Conservation (phyloP, 2,329 filamentous ascomycete genomes). For the Hypoxylon rubiginosum region DNA sequence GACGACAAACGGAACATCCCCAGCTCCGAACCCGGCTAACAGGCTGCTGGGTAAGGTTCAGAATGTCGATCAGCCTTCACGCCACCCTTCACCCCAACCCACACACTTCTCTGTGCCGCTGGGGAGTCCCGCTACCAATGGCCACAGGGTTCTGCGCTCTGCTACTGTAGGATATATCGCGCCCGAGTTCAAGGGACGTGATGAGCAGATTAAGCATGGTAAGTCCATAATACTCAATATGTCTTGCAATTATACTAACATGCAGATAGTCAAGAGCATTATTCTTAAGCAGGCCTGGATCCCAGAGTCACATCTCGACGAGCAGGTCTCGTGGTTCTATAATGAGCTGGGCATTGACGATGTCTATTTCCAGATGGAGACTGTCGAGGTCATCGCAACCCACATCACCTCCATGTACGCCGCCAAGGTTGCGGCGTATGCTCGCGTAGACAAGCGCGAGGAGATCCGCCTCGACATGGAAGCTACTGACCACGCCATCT, state of each 20-base stretch:
- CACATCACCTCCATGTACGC: slow-evolving; percentile 97
- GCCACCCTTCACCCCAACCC: slow-evolving; percentile 87
- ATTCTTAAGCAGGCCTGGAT: slow-evolving; percentile 88
- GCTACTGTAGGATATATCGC: slow-evolving; percentile 95
- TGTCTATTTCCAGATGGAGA: slow-evolving; percentile 96
- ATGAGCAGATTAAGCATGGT: slow-evolving; percentile 88
- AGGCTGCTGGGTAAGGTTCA: slow-evolving; percentile 60
- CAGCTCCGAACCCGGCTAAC: slow-evolving; percentile 53
- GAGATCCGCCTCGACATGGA: slow-evolving; percentile 98
- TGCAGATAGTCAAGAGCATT: slow-evolving; percentile 77
- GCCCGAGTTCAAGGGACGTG: slow-evolving; percentile 92
- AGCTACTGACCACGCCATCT: slow-evolving; percentile 93
- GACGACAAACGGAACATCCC: slow-evolving; percentile 53
- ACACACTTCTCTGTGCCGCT: slow-evolving; percentile 84
- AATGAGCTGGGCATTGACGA: slow-evolving; percentile 97
- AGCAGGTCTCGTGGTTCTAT: slow-evolving; percentile 97
- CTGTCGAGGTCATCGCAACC: slow-evolving; percentile 86
- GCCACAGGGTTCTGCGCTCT: slow-evolving; percentile 83
- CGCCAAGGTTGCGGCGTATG: slow-evolving; percentile 94
- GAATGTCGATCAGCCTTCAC: slow-evolving; percentile 59
- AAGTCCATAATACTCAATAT: slow-evolving; percentile 49
- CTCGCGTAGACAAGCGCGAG: slow-evolving; percentile 91
- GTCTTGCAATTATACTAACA: slow-evolving; percentile 31
- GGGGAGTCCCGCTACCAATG: slow-evolving; percentile 65
- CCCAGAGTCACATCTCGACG: slow-evolving; percentile 83